Base-by-base conservation (phyloP, 768 basidiomycete species). In the Cystofilobasidium bisporidii region DNA sequence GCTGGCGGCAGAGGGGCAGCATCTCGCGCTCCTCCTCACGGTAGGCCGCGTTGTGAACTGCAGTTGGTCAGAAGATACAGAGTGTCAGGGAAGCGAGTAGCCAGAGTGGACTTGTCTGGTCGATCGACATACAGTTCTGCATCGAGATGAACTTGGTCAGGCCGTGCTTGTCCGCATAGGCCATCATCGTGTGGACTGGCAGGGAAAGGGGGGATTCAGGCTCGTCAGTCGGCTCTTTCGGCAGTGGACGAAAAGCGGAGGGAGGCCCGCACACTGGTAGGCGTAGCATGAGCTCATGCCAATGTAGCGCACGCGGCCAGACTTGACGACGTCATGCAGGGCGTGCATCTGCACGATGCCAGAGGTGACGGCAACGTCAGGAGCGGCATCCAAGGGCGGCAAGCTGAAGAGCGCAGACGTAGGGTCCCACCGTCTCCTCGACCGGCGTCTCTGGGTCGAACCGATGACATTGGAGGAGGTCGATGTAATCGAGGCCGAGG, bases 141-240 rank as follows among this genome's bases (percentile, higher is more conserved):
- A 86, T 85, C 0, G 83, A 83, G 72, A 86, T 83, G 76, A 87
- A 86, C 67, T 77, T 80, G 6, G 83, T 83, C 78, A 82, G 82
- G 3, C 79, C 79, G 73, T 86, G 82, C 45, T 79, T 74, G 64
- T 85, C 82, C 0, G 85, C 85, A 71, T 85, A 85, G 73, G 83
- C 43, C 61, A 45, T 36, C 67, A 68, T 68, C 22, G 48, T 63
- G n/a, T 45, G 40, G 61, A 68, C 56, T 43, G 56, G 59, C 12
- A n/a, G 41, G 15, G 20, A 2, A 26, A 22, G 24, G 6, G 24
- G 30, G 15, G n/a, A n/a, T n/a, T n/a, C n/a, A n/a, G n/a, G n/a
- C n/a, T n/a, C n/a, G n/a, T n/a, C n/a, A n/a, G n/a, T n/a, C n/a
- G n/a, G n/a, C n/a, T n/a, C n/a, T 28, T 5, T 38, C 4, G 15